These are phyloP conservation scores for Amyloporia xantha DNA, from an alignment of 768 basidiomycete species.

Conservation along the genomic window DNA sequence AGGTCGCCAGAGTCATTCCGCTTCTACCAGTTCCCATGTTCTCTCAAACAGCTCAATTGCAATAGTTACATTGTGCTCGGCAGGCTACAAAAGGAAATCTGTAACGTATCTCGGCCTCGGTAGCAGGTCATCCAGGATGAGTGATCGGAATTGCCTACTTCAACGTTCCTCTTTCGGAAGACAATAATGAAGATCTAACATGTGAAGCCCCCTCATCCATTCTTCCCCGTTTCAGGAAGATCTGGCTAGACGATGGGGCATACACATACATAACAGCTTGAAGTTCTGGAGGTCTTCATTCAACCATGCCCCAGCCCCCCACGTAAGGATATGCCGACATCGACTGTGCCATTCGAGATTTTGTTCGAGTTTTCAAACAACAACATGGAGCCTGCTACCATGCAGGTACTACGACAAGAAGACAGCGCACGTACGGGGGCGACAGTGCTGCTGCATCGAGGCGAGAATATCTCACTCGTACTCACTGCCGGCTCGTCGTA, in stretches of 20 bases:
- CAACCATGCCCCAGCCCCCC: neutral
- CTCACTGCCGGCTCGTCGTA: slow-evolving; percentile 43
- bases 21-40: neutral
- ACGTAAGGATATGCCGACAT: slow-evolving; percentile 31
- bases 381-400: slow-evolving; percentile 30
- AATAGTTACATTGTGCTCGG: neutral
- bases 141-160: neutral
- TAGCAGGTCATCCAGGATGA: too few species aligned
- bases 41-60: neutral
- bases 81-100: neutral
- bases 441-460: slow-evolving; percentile 31
- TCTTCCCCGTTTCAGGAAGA: neutral
- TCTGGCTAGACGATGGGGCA: slow-evolving; percentile 1
- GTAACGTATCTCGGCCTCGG: neutral
- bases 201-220: neutral
- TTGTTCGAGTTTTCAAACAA: slow-evolving; percentile 47
- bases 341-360: slow-evolving; percentile 48
- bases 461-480: slow-evolving; percentile 40
- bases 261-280: neutral
- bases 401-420: slow-evolving; percentile 33
- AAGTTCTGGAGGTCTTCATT: too few species aligned
- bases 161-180: slow-evolving; percentile 12
- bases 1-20: neutral
- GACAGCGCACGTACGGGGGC: slow-evolving; percentile 25
- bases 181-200: slow-evolving; percentile 12